Percentiles rank a stretch among this genome's conserved stretches.
Evolutionary conservation across 2,329 filamentous ascomycete genomes (phyloP).

Genomic region (Fusarium coffeatum): DNA sequence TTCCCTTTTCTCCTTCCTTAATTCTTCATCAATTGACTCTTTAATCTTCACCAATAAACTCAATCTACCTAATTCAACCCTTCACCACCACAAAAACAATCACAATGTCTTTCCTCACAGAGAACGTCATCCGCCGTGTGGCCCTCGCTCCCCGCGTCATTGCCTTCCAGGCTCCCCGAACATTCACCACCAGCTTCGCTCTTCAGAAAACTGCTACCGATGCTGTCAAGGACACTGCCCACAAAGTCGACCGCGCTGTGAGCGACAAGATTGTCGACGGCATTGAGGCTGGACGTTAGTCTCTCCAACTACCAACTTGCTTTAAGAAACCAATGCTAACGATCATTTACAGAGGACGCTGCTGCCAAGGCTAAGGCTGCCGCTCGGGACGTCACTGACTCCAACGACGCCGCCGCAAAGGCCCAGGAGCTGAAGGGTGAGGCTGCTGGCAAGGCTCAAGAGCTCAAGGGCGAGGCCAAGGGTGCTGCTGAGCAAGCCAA

Average conservation of each 20-base stretch:
- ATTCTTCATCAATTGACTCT: constrained; percentile 25
- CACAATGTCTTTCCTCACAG: constrained; percentile 66
- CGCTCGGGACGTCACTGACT: not conserved
- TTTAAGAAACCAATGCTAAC: constrained; percentile 17
- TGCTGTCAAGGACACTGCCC: constrained; percentile 68
- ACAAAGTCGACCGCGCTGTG: constrained; percentile 69
- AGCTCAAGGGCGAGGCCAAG: constrained; percentile 58
- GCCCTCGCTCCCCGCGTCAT: constrained; percentile 54
- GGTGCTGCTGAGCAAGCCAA: constrained; percentile 54
- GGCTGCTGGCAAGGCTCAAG: constrained; percentile 56
- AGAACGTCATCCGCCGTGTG: constrained; percentile 58
- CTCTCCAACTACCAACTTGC: not conserved
- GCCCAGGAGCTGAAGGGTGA: constrained; percentile 55
- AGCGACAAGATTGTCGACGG: constrained; percentile 71
- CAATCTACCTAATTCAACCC: not conserved
- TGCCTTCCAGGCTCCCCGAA: constrained; percentile 56
- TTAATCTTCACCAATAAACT: not conserved
- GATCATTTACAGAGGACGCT: constrained; percentile 49
- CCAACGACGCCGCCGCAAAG: constrained; percentile 51
- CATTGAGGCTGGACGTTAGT: constrained; percentile 68
- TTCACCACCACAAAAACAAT: constrained; percentile 5
- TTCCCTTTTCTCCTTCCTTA: constrained; percentile 16
- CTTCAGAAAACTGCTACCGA: constrained; percentile 64
- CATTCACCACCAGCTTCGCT: constrained; percentile 62
- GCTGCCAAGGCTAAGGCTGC: constrained; percentile 59